These are phyloP conservation scores for Diaporthe australafricana DNA, from an alignment of 2,329 filamentous ascomycete genomes.

Conservation along the genomic window DNA sequence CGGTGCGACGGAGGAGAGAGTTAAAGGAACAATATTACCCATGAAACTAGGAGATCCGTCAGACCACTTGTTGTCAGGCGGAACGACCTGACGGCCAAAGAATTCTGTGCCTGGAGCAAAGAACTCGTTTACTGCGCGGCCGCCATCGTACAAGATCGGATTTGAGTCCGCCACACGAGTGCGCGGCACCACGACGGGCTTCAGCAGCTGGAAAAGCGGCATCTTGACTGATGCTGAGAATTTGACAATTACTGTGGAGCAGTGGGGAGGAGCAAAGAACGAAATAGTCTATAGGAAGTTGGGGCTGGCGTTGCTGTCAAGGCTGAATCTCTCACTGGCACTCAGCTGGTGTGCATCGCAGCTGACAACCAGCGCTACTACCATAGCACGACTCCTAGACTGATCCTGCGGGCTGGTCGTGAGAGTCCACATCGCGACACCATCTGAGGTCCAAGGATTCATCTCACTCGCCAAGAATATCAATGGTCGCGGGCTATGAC, in stretches of 20 bases:
- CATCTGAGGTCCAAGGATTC: background rate
- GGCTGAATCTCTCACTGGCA: background rate
- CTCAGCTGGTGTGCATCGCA: background rate
- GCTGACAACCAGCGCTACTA: constrained; percentile 8
- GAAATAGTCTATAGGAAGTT: background rate
- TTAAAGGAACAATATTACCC: background rate
- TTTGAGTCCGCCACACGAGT: background rate
- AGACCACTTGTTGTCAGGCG: constrained; percentile 11
- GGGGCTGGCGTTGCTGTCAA: background rate
- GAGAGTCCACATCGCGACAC: background rate
- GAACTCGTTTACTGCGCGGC: constrained; percentile 6
- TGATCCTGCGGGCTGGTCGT: background rate
- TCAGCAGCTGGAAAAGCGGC: background rate
- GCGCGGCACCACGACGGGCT: constrained; percentile 5
- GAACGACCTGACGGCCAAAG: constrained; percentile 9
- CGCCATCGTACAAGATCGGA: constrained; percentile 8
- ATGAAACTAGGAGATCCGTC: constrained; percentile 1
- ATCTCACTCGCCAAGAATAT: background rate
- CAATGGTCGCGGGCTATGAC: background rate
- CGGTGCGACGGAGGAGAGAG: no score
- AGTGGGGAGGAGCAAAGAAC: background rate
- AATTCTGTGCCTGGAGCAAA: constrained; percentile 12
- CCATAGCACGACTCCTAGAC: background rate
- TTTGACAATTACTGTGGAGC: background rate
- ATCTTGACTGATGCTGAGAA: background rate